Conservation (phyloP, 371 early-diverging fungal genomes). For the Vairimorpha necatrix region DNA sequence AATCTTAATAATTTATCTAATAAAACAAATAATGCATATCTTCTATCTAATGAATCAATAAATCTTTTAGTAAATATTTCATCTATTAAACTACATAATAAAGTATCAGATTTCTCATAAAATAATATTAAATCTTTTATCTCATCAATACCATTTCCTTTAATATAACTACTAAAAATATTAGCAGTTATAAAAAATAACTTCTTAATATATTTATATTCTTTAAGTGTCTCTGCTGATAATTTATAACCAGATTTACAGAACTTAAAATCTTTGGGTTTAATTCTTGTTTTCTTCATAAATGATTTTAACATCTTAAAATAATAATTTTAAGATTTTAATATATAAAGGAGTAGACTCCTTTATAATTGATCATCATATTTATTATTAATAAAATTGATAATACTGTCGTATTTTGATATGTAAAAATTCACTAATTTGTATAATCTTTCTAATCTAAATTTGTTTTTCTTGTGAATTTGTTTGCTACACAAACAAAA, state of each 20-base stretch:
- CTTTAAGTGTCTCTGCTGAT: slow-evolving; percentile 3
- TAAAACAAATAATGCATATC: slow-evolving; percentile 1
- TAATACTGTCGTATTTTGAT: background rate
- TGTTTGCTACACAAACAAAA: background rate
- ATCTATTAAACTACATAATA: slow-evolving; percentile 6
- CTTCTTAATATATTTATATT: slow-evolving; percentile 12
- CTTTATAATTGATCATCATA: background rate
- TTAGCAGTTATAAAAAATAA: background rate
- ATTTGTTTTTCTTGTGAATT: background rate
- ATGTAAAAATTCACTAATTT: background rate
- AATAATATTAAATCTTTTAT: background rate
- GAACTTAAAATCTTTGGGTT: slow-evolving; percentile 17
- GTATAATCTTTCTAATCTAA: background rate
- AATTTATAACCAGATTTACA: background rate
- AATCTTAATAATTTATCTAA: slow-evolving; percentile 18
- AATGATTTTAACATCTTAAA: background rate
- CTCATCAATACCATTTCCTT: background rate
- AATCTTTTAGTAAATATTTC: slow-evolving; percentile 10
- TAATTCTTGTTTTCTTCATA: background rate
- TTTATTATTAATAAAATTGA: background rate
- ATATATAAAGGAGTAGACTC: background rate
- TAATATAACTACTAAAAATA: background rate
- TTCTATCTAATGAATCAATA: slow-evolving; percentile 17
- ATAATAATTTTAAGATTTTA: background rate
- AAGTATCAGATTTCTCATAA: slow-evolving; percentile 21